Conservation (phyloP, 1,284 basidiomycete species). For the Apiotrichum siamense region DNA sequence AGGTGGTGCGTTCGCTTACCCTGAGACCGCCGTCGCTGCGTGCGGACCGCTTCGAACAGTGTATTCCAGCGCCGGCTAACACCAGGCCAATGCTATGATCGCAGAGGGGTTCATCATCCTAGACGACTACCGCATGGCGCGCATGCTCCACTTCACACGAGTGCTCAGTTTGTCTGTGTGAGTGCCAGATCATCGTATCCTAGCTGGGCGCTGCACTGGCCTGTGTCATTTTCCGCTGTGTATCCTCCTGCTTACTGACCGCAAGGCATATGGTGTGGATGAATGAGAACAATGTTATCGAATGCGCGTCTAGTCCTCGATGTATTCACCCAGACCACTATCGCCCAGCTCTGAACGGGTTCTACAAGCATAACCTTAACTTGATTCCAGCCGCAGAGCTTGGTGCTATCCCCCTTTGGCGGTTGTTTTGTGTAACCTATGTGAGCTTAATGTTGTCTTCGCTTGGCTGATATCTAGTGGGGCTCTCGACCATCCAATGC, state of each 20-base stretch:
- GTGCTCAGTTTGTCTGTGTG: neutral
- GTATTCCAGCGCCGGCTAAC: too few relatives aligned
- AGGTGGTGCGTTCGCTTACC: neutral
- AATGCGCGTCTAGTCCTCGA: constrained; percentile 8
- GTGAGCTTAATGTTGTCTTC: neutral
- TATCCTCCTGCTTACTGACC: neutral
- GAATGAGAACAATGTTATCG: constrained; percentile 1
- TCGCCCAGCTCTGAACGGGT: neutral
- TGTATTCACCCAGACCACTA: constrained; percentile 4
- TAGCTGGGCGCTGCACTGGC: too few relatives aligned
- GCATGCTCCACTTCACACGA: neutral
- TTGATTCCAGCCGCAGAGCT: neutral
- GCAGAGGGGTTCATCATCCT: neutral
- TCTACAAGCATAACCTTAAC: neutral
- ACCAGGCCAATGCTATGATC: neutral
- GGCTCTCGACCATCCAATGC: constrained; percentile 1
- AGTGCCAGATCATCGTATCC: too few relatives aligned
- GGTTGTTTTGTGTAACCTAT: neutral
- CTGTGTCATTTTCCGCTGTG: neutral
- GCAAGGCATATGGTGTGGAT: constrained; percentile 8
- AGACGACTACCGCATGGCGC: neutral
- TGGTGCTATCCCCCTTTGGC: constrained; percentile 1
- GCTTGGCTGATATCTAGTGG: neutral
- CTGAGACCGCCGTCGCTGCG: neutral
- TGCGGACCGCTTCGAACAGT: neutral